Evolutionary conservation across 352 stramenopile species (phyloP), one percentile per base, ranked within the genome.

Genomic region (Globisporangium cederbergense): DNA sequence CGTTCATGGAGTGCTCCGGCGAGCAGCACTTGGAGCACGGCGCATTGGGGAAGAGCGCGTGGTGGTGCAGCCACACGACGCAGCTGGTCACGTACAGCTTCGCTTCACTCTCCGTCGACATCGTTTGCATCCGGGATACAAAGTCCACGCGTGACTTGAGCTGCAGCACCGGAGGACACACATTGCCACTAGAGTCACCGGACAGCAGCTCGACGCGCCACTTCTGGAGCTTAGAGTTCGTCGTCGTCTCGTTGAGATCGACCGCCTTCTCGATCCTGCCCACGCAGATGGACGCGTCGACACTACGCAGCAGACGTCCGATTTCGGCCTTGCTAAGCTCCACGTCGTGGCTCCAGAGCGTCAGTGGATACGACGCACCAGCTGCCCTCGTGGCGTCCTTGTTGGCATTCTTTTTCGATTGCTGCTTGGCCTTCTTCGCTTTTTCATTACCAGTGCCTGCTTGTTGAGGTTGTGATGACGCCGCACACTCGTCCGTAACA

Each of bases 51-150:
- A 65, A 77, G 20, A 78, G 58, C 52, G 68, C 60, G 9, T 79
- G 69, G 46, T 85, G 77, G 70, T 83, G 75, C 64, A 85, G n/a
- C 77, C 77, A 85, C 42, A 85, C 30, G 28, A 53, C 28, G 14
- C 57, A 46, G 32, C 30, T 58, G 8, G 52, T 46, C 30, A 46
- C 32, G 1, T 46, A n/a, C 5, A 58, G 5, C 18, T 20, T 14
- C 34, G 55, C 32, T 36, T 8, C 70, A 11, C 55, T 46, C 25
- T 66, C 68, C 36, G 3, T 42, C 28, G 40, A 28, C 25, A 28
- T 32, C 25, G 32, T 32, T 20, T 72, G 60, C 62, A 76, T 70
- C 6, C 55, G 36, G 4, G 71, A 50, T 40, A 75, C 73, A 65
- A 75, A 85, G 47, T 85, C 67, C n/a, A 85, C 58, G 9, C 74